phyloP scores from a whole-genome alignment of 352 stramenopile genomes.

The Phytophthora cryptogea region DNA sequence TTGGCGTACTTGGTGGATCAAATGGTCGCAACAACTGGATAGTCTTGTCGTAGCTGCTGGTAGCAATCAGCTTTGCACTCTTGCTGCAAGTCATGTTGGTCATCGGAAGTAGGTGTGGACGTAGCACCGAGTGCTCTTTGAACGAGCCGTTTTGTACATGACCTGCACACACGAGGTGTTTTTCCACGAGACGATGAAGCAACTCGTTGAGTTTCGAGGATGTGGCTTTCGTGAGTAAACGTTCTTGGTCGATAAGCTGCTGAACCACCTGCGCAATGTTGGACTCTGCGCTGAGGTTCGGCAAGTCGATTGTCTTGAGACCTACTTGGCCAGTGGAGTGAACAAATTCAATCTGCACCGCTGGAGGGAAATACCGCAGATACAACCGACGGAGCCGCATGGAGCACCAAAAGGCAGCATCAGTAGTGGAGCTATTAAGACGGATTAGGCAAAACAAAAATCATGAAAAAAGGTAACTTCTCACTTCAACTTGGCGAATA shows the following conservation, averaged over 20 bases:
- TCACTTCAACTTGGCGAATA: conserved; percentile 8
- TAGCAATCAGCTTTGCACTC: conserved; percentile 60
- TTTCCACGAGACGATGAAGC: conserved; percentile 73
- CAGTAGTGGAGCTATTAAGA: conserved; percentile 7
- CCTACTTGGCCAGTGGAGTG: conserved; percentile 51
- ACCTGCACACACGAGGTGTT: conserved; percentile 50
- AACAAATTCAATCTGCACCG: conserved; percentile 64
- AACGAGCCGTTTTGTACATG: conserved; percentile 33
- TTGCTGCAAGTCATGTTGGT: conserved; percentile 80
- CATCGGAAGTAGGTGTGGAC: conserved; percentile 64
- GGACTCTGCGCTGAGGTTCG: conserved; percentile 68
- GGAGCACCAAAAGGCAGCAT: conserved; percentile 2
- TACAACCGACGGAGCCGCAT: conserved; percentile 77
- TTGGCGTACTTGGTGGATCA: not conserved
- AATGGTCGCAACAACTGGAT: conserved; percentile 56
- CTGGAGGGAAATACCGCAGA: conserved; percentile 76
- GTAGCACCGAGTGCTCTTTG: conserved; percentile 43
- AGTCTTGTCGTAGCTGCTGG: conserved; percentile 78
- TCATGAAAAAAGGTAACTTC: conserved; percentile 6
- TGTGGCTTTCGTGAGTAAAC: conserved; percentile 52
- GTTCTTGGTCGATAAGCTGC: conserved; percentile 62
- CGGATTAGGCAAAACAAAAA: conserved; percentile 2
- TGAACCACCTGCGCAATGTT: conserved; percentile 59
- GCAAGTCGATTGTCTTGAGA: conserved; percentile 65
- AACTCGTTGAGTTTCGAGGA: conserved; percentile 58